A percentile compares a stretch with the other conserved stretches of the same genome.
These are phyloP conservation scores for Penicillium fuscoglaucum DNA, from an alignment of 2,329 filamentous ascomycete species.

Conservation along the genomic window DNA sequence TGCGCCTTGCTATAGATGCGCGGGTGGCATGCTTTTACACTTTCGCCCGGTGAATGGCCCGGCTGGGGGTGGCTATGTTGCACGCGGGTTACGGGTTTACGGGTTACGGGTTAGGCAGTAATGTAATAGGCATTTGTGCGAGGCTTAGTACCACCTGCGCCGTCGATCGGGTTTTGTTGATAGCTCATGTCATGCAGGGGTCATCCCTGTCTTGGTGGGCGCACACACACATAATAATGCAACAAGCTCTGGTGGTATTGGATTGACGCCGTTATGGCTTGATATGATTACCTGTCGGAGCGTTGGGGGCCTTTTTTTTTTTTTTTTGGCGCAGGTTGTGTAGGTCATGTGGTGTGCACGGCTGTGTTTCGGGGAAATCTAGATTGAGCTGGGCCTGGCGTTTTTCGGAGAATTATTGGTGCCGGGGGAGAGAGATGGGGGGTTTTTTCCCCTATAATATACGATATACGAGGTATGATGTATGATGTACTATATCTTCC, in stretches of 20 bases:
- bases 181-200: neutral
- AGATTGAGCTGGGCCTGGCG: neutral
- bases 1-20: neutral
- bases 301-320: neutral
- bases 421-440: neutral
- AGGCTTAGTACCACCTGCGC: neutral
- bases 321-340: conserved; percentile 2
- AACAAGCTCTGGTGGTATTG: neutral
- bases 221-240: neutral
- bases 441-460: neutral
- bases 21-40: neutral
- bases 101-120: neutral
- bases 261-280: neutral
- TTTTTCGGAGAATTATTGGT: conserved; percentile 1
- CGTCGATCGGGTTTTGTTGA: neutral
- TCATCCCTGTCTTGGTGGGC: neutral
- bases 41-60: neutral
- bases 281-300: neutral
- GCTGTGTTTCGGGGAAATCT: neutral
- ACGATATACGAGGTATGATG: neutral
- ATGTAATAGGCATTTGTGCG: neutral
- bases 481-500: neutral
- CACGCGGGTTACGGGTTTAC: neutral
- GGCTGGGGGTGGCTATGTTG: neutral
- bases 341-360: conserved; percentile 5